Evolutionary conservation across 108 stramenopile genomes (phyloP), one percentile per base, ranked within the genome.

Genomic region (Pseudonitzschia multiseries): DNA sequence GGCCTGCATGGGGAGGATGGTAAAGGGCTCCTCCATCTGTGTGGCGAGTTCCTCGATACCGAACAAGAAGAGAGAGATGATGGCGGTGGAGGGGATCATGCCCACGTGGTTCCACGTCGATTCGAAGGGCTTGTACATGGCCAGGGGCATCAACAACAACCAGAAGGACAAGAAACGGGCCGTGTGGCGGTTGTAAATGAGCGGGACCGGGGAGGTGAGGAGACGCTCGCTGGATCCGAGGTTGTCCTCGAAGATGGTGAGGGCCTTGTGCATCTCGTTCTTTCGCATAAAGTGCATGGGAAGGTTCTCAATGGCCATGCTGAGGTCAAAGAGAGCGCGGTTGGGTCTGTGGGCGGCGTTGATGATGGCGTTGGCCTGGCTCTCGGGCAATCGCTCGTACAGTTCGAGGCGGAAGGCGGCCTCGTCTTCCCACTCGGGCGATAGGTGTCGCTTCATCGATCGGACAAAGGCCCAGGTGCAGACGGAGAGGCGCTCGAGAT

Each of bases 391-490:
- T 24, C 64, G 46, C 32, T 74, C 69, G 51, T 70, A 73, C n/a
- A 85, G 56, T 56, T 90, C 89, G 22, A 56, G 48, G 8, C 53
- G 41, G 72, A 84, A 90, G 0, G 63, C 86, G 8, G 72, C 77
- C 59, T 91, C 90, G 59, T 91, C 90, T 76, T 91, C 90, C 12
- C 63, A 71, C 54, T 78, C 81, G 43, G 87, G 87, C 21, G 84
- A 86, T 42, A 90, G 74, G 61, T 90, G 86, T 52, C 87, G 85
- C 57, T 84, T 90, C 79, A 87, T 84, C 27, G 77, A 60, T 0
- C 85, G 83, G 4, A 87, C 86, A 74, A 90, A 90, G 27, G 86
- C 78, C 90, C 90, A 91, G n/a, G 87, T 88, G 74, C 78, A 81
- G 9, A 84, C 62, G 46, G 78, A 76, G 22, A 91, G 71, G 24